These are phyloP conservation scores for Xylariaceae sp. DNA, from an alignment of 2,329 filamentous ascomycete genomes.

Conservation along the genomic window DNA sequence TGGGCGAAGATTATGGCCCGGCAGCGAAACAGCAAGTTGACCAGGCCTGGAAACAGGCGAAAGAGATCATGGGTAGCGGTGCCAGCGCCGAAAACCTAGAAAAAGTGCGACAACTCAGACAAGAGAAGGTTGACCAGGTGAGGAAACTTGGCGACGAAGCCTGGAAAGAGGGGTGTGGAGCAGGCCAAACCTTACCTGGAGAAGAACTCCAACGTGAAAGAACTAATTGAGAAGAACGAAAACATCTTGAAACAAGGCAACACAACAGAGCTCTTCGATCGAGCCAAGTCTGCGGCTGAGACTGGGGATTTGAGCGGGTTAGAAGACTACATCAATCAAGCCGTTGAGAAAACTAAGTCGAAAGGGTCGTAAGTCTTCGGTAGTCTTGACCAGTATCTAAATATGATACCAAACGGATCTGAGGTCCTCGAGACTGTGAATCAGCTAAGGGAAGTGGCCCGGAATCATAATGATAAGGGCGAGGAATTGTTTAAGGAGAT, in stretches of 20 bases:
- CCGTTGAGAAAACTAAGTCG: constrained; percentile 62
- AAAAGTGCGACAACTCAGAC: constrained; percentile 63
- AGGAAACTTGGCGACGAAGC: constrained; percentile 70
- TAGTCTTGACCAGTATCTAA: constrained; percentile 63
- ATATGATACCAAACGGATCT: constrained; percentile 65
- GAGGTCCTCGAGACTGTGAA: constrained; percentile 68
- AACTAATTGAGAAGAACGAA: constrained; percentile 71
- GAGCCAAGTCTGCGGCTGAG: constrained; percentile 62
- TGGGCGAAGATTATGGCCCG: constrained; percentile 71
- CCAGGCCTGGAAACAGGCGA: constrained; percentile 69
- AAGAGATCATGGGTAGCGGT: constrained; percentile 65
- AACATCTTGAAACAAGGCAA: constrained; percentile 70
- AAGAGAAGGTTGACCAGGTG: constrained; percentile 71
- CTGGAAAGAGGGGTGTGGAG: constrained; percentile 72
- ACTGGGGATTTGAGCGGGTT: constrained; percentile 63
- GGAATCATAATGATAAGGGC: constrained; percentile 70
- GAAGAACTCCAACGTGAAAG: constrained; percentile 75
- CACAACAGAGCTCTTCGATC: constrained; percentile 62
- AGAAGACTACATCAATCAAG: constrained; percentile 62
- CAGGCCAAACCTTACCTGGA: constrained; percentile 73
- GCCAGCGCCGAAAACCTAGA: constrained; percentile 55
- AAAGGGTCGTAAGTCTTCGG: constrained; percentile 42
- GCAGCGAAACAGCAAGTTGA: constrained; percentile 78
- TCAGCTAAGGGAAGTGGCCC: constrained; percentile 64
- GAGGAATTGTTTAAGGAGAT: constrained; percentile 71